Conservation (phyloP, 2,329 filamentous ascomycete species). For the Dothideomycetes sp. region DNA sequence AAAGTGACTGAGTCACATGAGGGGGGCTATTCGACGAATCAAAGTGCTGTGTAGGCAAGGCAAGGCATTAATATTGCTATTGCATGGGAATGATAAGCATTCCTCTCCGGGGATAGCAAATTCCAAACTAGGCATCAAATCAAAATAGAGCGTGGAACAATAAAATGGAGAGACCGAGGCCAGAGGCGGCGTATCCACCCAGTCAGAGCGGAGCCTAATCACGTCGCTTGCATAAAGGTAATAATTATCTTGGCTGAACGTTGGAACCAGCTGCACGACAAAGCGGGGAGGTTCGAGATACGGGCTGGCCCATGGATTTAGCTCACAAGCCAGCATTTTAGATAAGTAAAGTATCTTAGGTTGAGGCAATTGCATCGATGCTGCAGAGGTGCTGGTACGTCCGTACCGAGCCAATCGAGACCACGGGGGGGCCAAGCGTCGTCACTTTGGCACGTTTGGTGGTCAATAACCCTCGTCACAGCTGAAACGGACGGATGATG, state of each 20-base stretch:
- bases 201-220: background rate
- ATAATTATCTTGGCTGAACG: background rate
- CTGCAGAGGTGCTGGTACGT: background rate
- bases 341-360: conserved; percentile 5
- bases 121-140: background rate
- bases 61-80: too few species aligned
- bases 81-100: background rate
- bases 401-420: conserved; percentile 1
- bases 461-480: background rate
- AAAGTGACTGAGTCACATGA: too few species aligned
- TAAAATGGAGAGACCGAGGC: background rate
- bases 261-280: conserved; percentile 2
- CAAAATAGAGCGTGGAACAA: background rate
- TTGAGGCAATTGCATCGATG: background rate
- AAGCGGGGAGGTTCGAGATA: conserved; percentile 7
- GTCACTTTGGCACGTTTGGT: background rate
- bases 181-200: background rate
- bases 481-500: background rate
- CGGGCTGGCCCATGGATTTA: conserved; percentile 8
- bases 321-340: conserved; percentile 7
- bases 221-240: background rate
- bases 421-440: background rate
- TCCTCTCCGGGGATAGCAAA: background rate
- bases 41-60: too few species aligned
- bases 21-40: too few species aligned